Conservation (phyloP, 2,329 filamentous ascomycete species). For the Microdochium bolleyi region DNA sequence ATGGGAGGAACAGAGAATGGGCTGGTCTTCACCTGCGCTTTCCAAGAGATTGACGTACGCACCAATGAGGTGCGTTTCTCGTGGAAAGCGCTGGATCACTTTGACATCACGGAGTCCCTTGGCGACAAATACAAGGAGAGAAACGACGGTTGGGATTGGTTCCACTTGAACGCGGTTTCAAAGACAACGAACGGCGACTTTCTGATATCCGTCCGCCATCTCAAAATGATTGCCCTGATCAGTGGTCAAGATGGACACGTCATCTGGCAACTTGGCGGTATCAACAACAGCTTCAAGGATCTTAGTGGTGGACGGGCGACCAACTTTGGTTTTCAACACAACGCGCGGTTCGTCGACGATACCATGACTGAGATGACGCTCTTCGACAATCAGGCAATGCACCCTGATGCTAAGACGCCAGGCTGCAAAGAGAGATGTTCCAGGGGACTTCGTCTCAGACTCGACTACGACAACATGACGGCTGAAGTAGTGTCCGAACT, state of each 20-base stretch:
- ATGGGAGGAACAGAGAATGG: background rate
- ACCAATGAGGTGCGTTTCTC: background rate
- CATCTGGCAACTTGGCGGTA: constrained; percentile 29
- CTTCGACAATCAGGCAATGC: constrained; percentile 21
- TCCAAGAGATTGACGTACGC: background rate
- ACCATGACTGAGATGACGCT: constrained; percentile 21
- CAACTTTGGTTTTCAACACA: constrained; percentile 29
- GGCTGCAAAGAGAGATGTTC: background rate
- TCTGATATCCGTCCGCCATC: constrained; percentile 25
- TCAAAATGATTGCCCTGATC: constrained; percentile 20
- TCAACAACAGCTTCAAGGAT: constrained; percentile 26
- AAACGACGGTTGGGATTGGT: constrained; percentile 23
- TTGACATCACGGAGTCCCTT: constrained; percentile 9
- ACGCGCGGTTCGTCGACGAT: constrained; percentile 24
- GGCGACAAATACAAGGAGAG: constrained; percentile 2
- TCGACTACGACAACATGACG: constrained; percentile 4
- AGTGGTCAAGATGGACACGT: constrained; percentile 20
- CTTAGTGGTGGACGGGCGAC: constrained; percentile 24
- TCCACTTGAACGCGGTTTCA: constrained; percentile 28
- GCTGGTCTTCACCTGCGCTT: background rate
- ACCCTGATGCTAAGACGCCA: constrained; percentile 27
- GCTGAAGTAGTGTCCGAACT: background rate
- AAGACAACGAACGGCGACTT: constrained; percentile 27
- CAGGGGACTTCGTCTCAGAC: constrained; percentile 1
- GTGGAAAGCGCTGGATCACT: constrained; percentile 6